These are phyloP conservation scores for Actinidia chinensis DNA, from an alignment of 179 eudicot genomes.

Conservation along the genomic window DNA sequence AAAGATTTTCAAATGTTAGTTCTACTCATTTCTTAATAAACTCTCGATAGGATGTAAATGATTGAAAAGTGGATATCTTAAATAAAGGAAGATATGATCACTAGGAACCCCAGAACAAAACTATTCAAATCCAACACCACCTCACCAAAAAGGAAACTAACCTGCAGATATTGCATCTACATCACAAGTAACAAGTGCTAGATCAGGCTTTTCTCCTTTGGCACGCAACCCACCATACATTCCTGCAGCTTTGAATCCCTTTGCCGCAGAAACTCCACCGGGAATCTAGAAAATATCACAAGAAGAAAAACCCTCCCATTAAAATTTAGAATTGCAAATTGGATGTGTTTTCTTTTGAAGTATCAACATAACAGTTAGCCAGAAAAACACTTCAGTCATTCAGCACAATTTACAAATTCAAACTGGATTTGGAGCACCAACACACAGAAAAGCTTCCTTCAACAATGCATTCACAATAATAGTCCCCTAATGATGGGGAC, in stretches of 20 bases:
- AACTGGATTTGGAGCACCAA: neutral
- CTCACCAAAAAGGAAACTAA: conserved; percentile 24
- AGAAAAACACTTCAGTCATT: no score
- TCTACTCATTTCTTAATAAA: neutral
- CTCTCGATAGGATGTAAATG: neutral
- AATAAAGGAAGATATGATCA: neutral
- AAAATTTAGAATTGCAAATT: neutral
- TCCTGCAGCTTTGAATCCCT: conserved; percentile 94
- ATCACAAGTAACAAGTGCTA: conserved; percentile 87
- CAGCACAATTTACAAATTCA: no score
- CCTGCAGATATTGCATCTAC: conserved; percentile 94
- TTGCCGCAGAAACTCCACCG: conserved; percentile 92
- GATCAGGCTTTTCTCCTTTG: conserved; percentile 90
- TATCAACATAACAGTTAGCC: no score
- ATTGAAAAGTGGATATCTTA: neutral
- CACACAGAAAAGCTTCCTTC: no score
- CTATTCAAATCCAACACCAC: neutral
- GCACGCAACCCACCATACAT: conserved; percentile 90
- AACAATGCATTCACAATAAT: conserved; percentile 1
- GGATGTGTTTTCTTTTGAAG: no score
- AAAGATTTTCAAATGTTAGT: neutral
- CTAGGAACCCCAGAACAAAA: neutral
- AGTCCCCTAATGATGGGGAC: no score
- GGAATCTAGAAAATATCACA: conserved; percentile 48
- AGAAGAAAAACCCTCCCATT: neutral